phyloP scores from a whole-genome alignment of 208 protist species.

The Strigomonas culicis region DNA sequence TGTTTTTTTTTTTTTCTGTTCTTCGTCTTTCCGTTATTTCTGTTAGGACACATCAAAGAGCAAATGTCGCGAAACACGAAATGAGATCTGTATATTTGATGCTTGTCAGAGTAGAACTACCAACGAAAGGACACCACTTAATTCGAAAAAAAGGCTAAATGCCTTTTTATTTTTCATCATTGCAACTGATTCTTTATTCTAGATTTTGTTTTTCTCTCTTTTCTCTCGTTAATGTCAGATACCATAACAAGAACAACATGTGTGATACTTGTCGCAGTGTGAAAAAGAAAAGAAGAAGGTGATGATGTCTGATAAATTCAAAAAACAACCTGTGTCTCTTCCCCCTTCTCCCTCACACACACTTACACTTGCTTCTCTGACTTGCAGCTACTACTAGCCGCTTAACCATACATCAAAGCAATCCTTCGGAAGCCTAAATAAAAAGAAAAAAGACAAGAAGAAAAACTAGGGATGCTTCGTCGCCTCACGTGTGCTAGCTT shows the following conservation, averaged over 20 bases:
- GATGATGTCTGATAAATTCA: not conserved
- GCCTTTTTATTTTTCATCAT: not conserved
- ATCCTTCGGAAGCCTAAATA: not conserved
- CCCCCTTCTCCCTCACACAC: not conserved
- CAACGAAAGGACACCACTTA: no score
- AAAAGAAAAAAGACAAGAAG: not conserved
- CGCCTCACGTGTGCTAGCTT: not conserved
- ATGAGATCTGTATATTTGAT: no score
- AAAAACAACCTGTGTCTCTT: not conserved
- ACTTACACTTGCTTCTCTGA: not conserved
- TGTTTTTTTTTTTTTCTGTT: constrained; percentile 1
- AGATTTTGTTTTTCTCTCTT: constrained; percentile 6
- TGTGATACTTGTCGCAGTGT: no score
- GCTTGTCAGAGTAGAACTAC: no score
- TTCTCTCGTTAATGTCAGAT: not conserved
- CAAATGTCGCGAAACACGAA: no score
- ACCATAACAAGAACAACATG: no score
- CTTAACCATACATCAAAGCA: not conserved
- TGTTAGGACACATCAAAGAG: no score
- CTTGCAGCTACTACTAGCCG: no score
- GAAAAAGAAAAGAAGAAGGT: not conserved
- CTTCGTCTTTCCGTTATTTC: no score
- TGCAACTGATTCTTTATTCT: not conserved
- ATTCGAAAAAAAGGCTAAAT: no score
- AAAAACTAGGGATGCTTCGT: not conserved